Evolutionary conservation across 805 yeast species (phyloP), one percentile per base, ranked within the genome.

Genomic region (Yarrowia porcina): DNA sequence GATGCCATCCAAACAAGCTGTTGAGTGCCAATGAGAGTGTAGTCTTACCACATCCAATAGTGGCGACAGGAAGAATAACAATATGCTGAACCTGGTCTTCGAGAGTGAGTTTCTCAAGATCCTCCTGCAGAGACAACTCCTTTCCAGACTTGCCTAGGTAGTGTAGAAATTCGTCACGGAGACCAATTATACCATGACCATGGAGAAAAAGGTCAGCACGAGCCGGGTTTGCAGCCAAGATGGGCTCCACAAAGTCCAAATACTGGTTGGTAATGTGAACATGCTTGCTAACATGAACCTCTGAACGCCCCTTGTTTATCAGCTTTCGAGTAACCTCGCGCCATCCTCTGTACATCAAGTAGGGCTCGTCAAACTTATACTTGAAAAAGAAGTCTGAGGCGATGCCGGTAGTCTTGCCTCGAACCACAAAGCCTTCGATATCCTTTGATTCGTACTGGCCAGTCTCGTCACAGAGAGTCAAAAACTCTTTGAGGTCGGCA

Each of bases 11-110:
- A 63, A 77, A 85, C 10, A 92, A 72, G 10, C 78, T 69, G 0
- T 69, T 65, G 41, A 94, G 75, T 0, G 92, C 85, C 35, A 83
- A 71, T 6, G 89, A 83, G 0, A 89, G 82, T 0, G 97, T 90
- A 0, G 97, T 91, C 71, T 94, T 94, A 8, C 99, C 99, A 73
- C 97, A 90, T 0, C 98, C 98, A 60, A 93, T 82, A 0, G 96
- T 90, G 0, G 97, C 91, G 3, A 92, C 83, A 0, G 98, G 93
- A 0, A 90, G 82, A 2, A 94, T 69, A 0, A 89, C 80, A 70
- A 83, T 87, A 67, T 21, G 5, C 2, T 23, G 20, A 8, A n/a
- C 30, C 45, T 23, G 17, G 6, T 35, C 23, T 0, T 27, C 32
- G 36, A 25, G 66, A 63, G 3, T 32, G 35, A 32, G 59, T 12